Base-by-base conservation (phyloP, 2,329 filamentous ascomycete genomes). In the Fusarium incarnatum region DNA sequence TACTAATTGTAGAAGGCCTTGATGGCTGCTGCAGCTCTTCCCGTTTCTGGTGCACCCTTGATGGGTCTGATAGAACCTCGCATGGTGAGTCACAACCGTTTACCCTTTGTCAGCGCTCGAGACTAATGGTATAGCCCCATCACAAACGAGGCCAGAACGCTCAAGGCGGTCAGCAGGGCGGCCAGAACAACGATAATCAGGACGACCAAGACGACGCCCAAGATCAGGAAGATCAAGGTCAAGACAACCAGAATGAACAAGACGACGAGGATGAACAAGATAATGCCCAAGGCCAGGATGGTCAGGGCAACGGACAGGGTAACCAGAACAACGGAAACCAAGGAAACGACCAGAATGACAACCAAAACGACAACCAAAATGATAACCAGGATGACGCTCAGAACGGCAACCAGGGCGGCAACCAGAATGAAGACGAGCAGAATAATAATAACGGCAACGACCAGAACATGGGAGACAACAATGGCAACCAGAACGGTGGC, bases 1-100 rank as follows among this genome's bases (percentile, higher is more conserved):
- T 28, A 27, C 8, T 16, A 8, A 15, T 55, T 2, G 32, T 13
- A 2, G 1, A 7, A 68, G 65, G 37, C 64, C 10, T 52, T 68
- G 40, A 68, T 68, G 60, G 65, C 60, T 48, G 42, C 34, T 52
- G 65, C 59, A 8, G 65, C 65, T 13, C 25, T 64, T 6, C 65
- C 65, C 22, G 65, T 22, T 3, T 45, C 48, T 5, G 49, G 48
- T 3, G 60, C 52, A 1, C 65, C 65, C 6, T 18, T 68, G 11
- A 42, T 69, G 59, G 65, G 64, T 15, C 54, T 47, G 5, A 53
- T 68, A 0, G 65, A 69, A 13, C 53, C 49, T 9, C 55, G 53
- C 40, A 25, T 13, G 3, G 65, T 65, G 30, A 49, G 65, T 25
- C 1, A 6, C 15, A 1, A 1, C 8, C 12, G 28, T 2, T 8